A percentile compares a stretch with the other conserved stretches of the same genome.
Conservation (phyloP, 2,329 filamentous ascomycete species). For the Lojkania enalia region DNA sequence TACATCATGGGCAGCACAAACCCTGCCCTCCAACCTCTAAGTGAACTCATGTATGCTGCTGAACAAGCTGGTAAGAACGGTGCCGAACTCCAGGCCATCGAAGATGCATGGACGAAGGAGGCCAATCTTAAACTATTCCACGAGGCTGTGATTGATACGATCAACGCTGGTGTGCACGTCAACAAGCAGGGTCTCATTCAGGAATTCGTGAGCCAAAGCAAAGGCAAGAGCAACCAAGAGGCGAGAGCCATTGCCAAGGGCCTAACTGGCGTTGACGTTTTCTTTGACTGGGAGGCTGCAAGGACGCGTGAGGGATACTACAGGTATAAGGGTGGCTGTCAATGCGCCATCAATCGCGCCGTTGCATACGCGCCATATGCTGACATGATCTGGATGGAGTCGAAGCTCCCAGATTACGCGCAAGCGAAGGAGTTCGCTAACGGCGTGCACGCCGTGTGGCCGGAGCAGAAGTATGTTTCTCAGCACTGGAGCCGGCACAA, state of each 20-base stretch:
- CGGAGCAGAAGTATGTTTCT: constrained; percentile 82
- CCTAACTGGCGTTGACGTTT: constrained; percentile 77
- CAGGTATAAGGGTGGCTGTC: constrained; percentile 85
- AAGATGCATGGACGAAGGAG: constrained; percentile 82
- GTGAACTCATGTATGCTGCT: constrained; percentile 87
- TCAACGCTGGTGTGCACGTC: constrained; percentile 67
- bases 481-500: not conserved
- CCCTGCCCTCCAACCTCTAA: constrained; percentile 77
- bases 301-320: constrained; percentile 95
- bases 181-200: constrained; percentile 70
- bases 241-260: constrained; percentile 76
- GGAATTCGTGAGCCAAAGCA: constrained; percentile 67
- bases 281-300: constrained; percentile 95
- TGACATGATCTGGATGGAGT: constrained; percentile 99
- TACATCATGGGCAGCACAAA: constrained; percentile 94
- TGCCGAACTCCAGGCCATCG: constrained; percentile 80
- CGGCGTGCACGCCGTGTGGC: constrained; percentile 91
- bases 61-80: constrained; percentile 82
- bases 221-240: constrained; percentile 86
- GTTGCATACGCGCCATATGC: constrained; percentile 90
- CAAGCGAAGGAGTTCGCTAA: constrained; percentile 93
- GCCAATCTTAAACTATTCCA: constrained; percentile 86
- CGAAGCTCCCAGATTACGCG: constrained; percentile 86
- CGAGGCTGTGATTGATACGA: constrained; percentile 82
- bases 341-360: constrained; percentile 88